Base-by-base conservation (phyloP, 495 filamentous ascomycete genomes). In the Hypoxylon subgilvum region DNA sequence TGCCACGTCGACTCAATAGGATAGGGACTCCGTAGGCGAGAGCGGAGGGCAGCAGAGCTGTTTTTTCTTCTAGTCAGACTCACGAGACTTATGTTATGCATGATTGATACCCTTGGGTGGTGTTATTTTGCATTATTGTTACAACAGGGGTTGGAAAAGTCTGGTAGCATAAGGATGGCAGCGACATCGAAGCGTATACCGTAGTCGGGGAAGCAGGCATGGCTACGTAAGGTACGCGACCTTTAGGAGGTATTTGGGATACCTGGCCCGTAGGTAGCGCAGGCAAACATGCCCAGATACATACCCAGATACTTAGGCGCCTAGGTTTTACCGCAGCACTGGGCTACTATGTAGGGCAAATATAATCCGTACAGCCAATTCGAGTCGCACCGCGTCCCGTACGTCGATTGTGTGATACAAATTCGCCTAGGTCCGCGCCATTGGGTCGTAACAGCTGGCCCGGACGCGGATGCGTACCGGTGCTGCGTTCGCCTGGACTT, bases 81-180 rank as follows among this genome's bases (percentile, higher is more conserved):
- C 30, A 44, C 50, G 36, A 52, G 27, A 42, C 19, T 47, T 25
- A 58, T 49, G 45, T 31, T 19, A 34, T 54, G 49, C 48, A 59
- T 46, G 50, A 63, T 67, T 68, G 65, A 69, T 69, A 67, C 67
- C 67, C 64, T 44, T 50, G 38, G 64, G 55, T 30, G 58, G 34
- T 53, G n/a, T 58, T 39, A 13, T 7, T 46, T 53, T 51, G 13
- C 41, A n/a, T 35, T 6, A n/a, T 3, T 6, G 48, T 48, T 51
- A 36, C 34, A 62, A 42, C 21, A 13, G 21, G 19, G 16, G 50
- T 44, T 42, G 18, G n/a, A n/a, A n/a, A n/a, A n/a, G n/a, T n/a
- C n/a, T n/a, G n/a, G n/a, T n/a, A n/a, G n/a, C n/a, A n/a, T n/a
- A n/a, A n/a, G n/a, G n/a, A n/a, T n/a, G n/a, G n/a, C n/a, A n/a